phyloP scores from a whole-genome alignment of 768 basidiomycete species.

The Phanerochaete sordida region DNA sequence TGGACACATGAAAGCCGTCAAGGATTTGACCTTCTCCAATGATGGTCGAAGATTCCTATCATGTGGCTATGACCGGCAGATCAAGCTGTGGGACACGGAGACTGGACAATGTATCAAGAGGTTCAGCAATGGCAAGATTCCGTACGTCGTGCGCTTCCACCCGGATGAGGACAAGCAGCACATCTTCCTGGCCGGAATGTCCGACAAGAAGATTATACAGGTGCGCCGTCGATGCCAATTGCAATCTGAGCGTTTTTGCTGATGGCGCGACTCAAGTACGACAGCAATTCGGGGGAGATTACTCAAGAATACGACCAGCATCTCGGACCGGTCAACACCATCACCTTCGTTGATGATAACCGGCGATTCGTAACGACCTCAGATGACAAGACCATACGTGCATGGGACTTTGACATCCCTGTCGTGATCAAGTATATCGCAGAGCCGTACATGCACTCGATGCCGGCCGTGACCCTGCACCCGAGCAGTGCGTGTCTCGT shows the following conservation, averaged over 20 bases:
- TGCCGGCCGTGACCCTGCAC: conserved; percentile 96
- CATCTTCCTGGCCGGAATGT: conserved; percentile 97
- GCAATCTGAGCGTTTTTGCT: background rate
- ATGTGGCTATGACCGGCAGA: conserved; percentile 92
- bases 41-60: conserved; percentile 87
- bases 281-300: conserved; percentile 92
- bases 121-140: conserved; percentile 97
- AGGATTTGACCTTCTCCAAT: conserved; percentile 94
- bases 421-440: conserved; percentile 99
- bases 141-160: conserved; percentile 93
- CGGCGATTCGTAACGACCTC: conserved; percentile 96
- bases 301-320: conserved; percentile 99
- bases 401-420: conserved; percentile 99
- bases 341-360: conserved; percentile 98
- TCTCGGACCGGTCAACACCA: conserved; percentile 96
- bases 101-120: conserved; percentile 96
- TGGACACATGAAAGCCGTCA: conserved; percentile 94
- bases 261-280: conserved; percentile 57
- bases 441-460: conserved; percentile 99
- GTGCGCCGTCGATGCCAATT: conserved; percentile 39
- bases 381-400: conserved; percentile 98
- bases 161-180: conserved; percentile 96
- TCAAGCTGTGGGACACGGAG: conserved; percentile 99
- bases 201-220: conserved; percentile 98
- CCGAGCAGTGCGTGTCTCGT: conserved; percentile 76